phyloP scores from a whole-genome alignment of 805 yeast genomes.

The Starmerella stigmatis region DNA sequence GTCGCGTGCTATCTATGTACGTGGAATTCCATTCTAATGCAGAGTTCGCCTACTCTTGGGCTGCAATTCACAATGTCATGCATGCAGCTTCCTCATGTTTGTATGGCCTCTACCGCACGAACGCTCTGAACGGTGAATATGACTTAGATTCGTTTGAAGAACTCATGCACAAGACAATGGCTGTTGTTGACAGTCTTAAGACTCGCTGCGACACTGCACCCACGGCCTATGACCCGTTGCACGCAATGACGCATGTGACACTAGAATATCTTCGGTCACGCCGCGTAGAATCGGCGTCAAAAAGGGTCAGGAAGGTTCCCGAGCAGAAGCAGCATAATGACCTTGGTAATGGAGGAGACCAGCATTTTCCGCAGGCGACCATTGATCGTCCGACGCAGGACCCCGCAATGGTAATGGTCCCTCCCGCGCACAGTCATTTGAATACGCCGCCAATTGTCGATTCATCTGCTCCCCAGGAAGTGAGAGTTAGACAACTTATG shows the following conservation, averaged over 20 bases:
- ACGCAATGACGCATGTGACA: not conserved
- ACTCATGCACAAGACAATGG: slow-evolving; percentile 13
- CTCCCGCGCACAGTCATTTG: too few relatives aligned
- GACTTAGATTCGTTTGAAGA: slow-evolving; percentile 27
- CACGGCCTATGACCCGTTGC: not conserved
- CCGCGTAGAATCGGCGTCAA: not conserved
- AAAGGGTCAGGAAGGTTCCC: not conserved
- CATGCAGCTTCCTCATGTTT: slow-evolving; percentile 82
- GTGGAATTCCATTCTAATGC: slow-evolving; percentile 45
- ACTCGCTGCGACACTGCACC: slow-evolving; percentile 10
- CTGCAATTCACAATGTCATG: slow-evolving; percentile 77
- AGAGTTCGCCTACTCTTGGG: slow-evolving; percentile 80
- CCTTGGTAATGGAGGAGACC: too few relatives aligned
- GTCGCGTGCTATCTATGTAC: slow-evolving; percentile 56
- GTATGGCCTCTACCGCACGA: slow-evolving; percentile 62
- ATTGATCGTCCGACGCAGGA: too few relatives aligned
- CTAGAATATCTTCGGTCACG: not conserved
- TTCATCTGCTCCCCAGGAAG: too few relatives aligned
- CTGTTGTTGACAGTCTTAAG: slow-evolving; percentile 14
- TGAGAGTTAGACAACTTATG: too few relatives aligned
- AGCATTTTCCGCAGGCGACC: too few relatives aligned
- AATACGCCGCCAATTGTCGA: too few relatives aligned
- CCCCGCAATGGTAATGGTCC: too few relatives aligned
- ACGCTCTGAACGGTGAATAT: slow-evolving; percentile 40
- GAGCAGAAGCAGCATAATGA: too few relatives aligned